These are phyloP conservation scores for Ceratocystis variospora DNA, from an alignment of 2,329 filamentous ascomycete genomes.

Conservation along the genomic window DNA sequence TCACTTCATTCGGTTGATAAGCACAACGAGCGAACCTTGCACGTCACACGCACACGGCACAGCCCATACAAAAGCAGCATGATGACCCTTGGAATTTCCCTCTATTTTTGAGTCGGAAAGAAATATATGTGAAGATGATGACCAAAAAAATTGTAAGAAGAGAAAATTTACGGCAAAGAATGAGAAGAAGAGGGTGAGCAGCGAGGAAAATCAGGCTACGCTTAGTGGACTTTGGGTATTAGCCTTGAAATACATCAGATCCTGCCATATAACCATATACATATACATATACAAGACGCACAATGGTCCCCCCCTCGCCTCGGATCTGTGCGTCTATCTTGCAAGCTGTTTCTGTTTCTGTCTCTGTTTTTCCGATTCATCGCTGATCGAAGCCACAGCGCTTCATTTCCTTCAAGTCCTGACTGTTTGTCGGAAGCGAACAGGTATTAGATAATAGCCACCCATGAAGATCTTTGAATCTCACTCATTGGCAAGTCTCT, in stretches of 20 bases:
- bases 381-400: not conserved
- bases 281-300: constrained; percentile 1
- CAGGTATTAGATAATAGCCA: too few relatives aligned
- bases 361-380: not conserved
- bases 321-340: not conserved
- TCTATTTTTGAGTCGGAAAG: too few relatives aligned
- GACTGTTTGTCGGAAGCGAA: not conserved
- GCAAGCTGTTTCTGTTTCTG: constrained; percentile 3
- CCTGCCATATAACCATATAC: not conserved
- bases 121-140: too few relatives aligned
- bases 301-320: constrained; percentile 1
- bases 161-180: too few relatives aligned
- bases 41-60: too few relatives aligned
- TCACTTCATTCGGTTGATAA: too few relatives aligned
- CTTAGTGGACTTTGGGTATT: not conserved
- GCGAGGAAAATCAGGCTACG: not conserved
- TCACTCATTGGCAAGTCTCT: too few relatives aligned
- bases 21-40: too few relatives aligned
- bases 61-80: too few relatives aligned
- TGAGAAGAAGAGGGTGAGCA: not conserved
- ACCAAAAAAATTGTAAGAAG: too few relatives aligned
- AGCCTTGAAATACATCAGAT: not conserved
- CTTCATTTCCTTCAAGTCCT: not conserved
- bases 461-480: too few relatives aligned
- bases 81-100: too few relatives aligned